A percentile compares a stretch with the other conserved stretches of the same genome.
These are phyloP conservation scores for Phytophthora citricola DNA, from an alignment of 352 stramenopile species.

Conservation along the genomic window DNA sequence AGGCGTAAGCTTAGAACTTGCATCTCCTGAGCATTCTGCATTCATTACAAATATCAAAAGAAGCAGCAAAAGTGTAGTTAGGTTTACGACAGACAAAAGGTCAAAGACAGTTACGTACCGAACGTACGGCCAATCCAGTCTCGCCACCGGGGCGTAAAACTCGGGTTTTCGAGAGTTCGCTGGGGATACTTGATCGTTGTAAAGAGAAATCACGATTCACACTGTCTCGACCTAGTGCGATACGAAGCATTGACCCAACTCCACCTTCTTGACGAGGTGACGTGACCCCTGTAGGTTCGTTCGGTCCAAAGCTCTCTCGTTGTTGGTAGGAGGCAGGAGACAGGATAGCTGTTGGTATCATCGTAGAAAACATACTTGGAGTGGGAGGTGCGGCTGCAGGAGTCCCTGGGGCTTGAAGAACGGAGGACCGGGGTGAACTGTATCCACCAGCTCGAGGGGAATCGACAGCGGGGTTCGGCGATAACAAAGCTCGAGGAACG, in stretches of 20 bases:
- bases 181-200: slow-evolving; percentile 35
- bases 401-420: slow-evolving; percentile 78
- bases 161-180: slow-evolving; percentile 49
- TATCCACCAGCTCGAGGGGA: slow-evolving; percentile 82
- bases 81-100: neutral
- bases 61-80: neutral
- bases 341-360: slow-evolving; percentile 51
- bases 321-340: slow-evolving; percentile 88
- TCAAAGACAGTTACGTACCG: slow-evolving; percentile 25
- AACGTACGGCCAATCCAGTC: slow-evolving; percentile 6
- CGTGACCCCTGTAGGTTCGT: slow-evolving; percentile 24
- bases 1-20: slow-evolving; percentile 37
- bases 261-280: slow-evolving; percentile 47
- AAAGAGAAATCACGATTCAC: slow-evolving; percentile 60
- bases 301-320: slow-evolving; percentile 63
- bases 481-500: slow-evolving; percentile 81
- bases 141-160: slow-evolving; percentile 40
- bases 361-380: slow-evolving; percentile 57
- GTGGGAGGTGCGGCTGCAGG: slow-evolving; percentile 59
- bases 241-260: slow-evolving; percentile 69
- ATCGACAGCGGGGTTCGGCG: slow-evolving; percentile 86
- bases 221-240: slow-evolving; percentile 78
- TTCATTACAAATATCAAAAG: neutral
- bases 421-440: slow-evolving; percentile 73
- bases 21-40: slow-evolving; percentile 35